A percentile compares a stretch with the other conserved stretches of the same genome.
phyloP scores from a whole-genome alignment of 2,329 filamentous ascomycete species.

The Aspergillus latus region DNA sequence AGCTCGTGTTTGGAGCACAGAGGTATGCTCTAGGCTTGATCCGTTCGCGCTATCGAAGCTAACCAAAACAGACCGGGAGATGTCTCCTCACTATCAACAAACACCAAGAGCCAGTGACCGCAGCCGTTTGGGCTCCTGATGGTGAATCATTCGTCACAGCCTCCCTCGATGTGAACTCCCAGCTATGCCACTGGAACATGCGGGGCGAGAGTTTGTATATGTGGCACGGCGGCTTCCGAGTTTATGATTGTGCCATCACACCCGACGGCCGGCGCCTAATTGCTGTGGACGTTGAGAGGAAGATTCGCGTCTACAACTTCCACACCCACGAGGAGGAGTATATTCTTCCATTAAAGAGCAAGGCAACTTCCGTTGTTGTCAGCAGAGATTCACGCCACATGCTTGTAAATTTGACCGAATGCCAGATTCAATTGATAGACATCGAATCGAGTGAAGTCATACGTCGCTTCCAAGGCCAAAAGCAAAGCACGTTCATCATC shows the following conservation, averaged over 20 bases:
- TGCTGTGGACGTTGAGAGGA: conserved; percentile 68
- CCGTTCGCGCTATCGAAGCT: background rate
- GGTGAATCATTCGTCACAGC: conserved; percentile 76
- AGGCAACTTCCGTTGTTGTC: conserved; percentile 76
- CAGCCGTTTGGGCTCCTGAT: conserved; percentile 84
- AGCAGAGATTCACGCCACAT: conserved; percentile 78
- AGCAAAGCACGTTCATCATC: conserved; percentile 75
- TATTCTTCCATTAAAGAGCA: conserved; percentile 66
- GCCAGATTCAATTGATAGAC: conserved; percentile 76
- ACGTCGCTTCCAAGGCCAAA: conserved; percentile 72
- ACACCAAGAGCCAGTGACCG: conserved; percentile 81
- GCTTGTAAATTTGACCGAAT: conserved; percentile 77
- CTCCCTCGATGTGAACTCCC: conserved; percentile 65
- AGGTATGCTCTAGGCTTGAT: conserved; percentile 50
- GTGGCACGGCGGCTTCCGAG: conserved; percentile 70
- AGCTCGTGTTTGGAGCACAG: conserved; percentile 72
- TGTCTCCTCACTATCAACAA: conserved; percentile 64
- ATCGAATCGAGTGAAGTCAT: conserved; percentile 70
- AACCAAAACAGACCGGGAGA: conserved; percentile 56
- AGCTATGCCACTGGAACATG: conserved; percentile 70
- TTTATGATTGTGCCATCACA: conserved; percentile 83
- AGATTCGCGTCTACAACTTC: conserved; percentile 80
- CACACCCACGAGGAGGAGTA: conserved; percentile 71
- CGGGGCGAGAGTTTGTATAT: conserved; percentile 62
- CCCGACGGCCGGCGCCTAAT: conserved; percentile 77